phyloP scores from a whole-genome alignment of 495 filamentous ascomycete species.

The Penicillium goetzii region DNA sequence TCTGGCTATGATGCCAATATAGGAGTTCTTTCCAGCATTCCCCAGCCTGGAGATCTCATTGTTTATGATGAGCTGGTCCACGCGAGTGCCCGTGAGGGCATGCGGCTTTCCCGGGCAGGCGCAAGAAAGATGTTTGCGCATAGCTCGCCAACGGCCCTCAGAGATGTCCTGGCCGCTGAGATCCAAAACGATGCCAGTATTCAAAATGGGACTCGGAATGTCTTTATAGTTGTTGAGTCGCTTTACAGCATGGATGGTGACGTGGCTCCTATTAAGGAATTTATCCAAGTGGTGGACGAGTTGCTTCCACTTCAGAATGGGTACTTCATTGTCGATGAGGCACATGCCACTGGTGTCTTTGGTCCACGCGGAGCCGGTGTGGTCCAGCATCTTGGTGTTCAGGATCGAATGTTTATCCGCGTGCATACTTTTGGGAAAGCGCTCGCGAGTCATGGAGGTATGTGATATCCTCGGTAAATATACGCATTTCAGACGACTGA shows the following conservation, averaged over 20 bases:
- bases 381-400: constrained; percentile 67
- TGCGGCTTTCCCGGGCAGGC: constrained; percentile 64
- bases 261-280: constrained; percentile 62
- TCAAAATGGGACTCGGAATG: constrained; percentile 39
- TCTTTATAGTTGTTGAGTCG: constrained; percentile 71
- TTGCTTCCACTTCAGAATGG: constrained; percentile 62
- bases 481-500: not conserved
- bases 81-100: constrained; percentile 78
- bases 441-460: constrained; percentile 72
- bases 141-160: constrained; percentile 55
- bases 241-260: constrained; percentile 91
- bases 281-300: constrained; percentile 59
- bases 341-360: constrained; percentile 71
- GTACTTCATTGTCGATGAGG: constrained; percentile 78
- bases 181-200: constrained; percentile 36
- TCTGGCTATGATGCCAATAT: constrained; percentile 80
- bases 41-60: constrained; percentile 69
- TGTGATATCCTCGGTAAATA: constrained; percentile 22
- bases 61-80: constrained; percentile 77
- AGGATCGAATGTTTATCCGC: constrained; percentile 67
- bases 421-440: constrained; percentile 81
- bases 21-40: constrained; percentile 67
- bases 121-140: constrained; percentile 60
- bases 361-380: constrained; percentile 67
- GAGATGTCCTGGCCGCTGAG: constrained; percentile 42